phyloP scores from a whole-genome alignment of 306 rosid genomes.

The Ziziphus jujuba region DNA sequence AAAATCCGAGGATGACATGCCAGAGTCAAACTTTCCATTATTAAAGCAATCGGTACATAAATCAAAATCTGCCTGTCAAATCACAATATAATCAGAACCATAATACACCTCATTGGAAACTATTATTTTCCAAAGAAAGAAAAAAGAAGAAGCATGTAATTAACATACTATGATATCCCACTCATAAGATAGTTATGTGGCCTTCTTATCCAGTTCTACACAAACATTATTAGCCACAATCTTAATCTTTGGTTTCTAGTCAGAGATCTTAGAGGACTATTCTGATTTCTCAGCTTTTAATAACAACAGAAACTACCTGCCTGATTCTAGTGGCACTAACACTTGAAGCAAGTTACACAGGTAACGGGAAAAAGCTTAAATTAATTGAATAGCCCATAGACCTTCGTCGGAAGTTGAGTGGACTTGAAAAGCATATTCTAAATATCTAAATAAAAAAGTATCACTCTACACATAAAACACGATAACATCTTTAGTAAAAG shows the following conservation, averaged over 20 bases:
- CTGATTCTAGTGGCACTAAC: background rate
- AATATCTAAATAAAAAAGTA: background rate
- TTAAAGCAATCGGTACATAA: conserved; percentile 86
- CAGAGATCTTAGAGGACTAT: background rate
- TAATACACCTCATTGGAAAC: conserved; percentile 11
- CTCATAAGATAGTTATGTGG: conserved; percentile 1
- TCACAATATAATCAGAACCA: conserved; percentile 38
- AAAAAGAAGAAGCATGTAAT: conserved; percentile 4
- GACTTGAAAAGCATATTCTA: background rate
- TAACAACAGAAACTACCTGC: too few relatives aligned
- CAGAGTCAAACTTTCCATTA: conserved; percentile 76
- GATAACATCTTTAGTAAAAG: too few relatives aligned
- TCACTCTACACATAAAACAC: background rate
- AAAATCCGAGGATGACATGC: conserved; percentile 85
- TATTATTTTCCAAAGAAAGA: background rate
- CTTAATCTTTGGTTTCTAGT: background rate
- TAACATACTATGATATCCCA: conserved; percentile 2
- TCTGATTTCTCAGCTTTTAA: background rate
- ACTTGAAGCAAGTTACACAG: background rate
- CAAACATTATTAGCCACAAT: background rate
- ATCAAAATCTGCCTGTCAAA: conserved; percentile 93
- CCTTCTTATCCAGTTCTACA: background rate
- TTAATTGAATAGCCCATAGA: background rate
- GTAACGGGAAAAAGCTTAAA: background rate
- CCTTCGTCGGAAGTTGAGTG: background rate